Evolutionary conservation across 2,329 filamentous ascomycete genomes (phyloP).

Genomic region (Sporothrix dimorphospora): DNA sequence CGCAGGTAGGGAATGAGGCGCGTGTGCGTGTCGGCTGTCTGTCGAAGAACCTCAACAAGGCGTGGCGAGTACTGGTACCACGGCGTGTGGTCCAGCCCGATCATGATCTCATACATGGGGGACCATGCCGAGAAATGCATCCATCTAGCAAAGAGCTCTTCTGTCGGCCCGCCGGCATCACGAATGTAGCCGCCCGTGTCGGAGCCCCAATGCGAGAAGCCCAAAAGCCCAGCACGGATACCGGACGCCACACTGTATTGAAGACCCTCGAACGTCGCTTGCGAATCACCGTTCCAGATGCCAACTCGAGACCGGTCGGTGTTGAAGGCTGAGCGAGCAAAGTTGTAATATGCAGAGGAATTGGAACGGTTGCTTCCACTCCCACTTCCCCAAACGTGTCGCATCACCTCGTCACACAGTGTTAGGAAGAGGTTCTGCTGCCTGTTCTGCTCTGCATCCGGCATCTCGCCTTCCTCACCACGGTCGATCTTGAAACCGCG

Average conservation of each 20-base stretch:
- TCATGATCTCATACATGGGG: constrained; percentile 44
- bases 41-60: constrained; percentile 40
- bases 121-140: constrained; percentile 37
- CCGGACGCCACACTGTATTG: constrained; percentile 41
- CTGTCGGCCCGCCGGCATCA: constrained; percentile 35
- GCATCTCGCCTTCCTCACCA: constrained; percentile 46
- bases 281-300: constrained; percentile 44
- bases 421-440: constrained; percentile 42
- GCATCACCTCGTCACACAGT: constrained; percentile 42
- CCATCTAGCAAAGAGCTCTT: constrained; percentile 43
- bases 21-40: constrained; percentile 41
- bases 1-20: constrained; percentile 42
- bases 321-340: constrained; percentile 43
- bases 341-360: constrained; percentile 39
- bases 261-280: constrained; percentile 42
- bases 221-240: constrained; percentile 41
- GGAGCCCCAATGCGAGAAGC: constrained; percentile 42
- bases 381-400: constrained; percentile 37
- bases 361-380: constrained; percentile 2
- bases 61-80: constrained; percentile 42
- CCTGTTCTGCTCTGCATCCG: constrained; percentile 43
- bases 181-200: constrained; percentile 43
- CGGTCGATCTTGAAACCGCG: constrained; percentile 46
- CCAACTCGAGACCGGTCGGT: constrained; percentile 38
- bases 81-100: constrained; percentile 43